Evolutionary conservation across 1,284 basidiomycete species (phyloP), one percentile per base, ranked within the genome.

Genomic region (Trichosporon ovoides): DNA sequence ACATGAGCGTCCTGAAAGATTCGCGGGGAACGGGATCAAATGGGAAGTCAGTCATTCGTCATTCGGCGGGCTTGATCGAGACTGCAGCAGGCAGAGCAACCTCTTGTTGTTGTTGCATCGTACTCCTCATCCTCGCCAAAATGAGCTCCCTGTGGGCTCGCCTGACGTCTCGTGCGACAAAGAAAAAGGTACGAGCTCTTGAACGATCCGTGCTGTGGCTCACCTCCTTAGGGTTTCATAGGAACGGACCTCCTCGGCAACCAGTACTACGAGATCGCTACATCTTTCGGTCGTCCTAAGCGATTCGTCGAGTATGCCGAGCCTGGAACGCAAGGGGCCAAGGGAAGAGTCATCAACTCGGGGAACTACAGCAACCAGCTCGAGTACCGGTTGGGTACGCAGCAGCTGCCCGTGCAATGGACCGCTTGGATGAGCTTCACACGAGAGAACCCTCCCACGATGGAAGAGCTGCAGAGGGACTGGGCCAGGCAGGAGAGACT

Each of bases 351-450:
- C 28, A 36, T 36, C 49, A 51, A 20, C 6, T 36, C 34, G 38
- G 28, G 43, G 10, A 48, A 48, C 28, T 48, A 53, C 38, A 9
- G 11, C 37, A 36, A 36, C 28, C 22, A 24, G 3, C 38, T 38
- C 16, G 69, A 70, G 36, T 72, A 70, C 53, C 61, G 67, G 11
- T 36, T 52, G 2, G 69, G 68, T 14, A 63, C 62, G n/a, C 60
- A 66, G 35, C 61, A 69, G 53, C 59, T 72, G 20, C 70, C 70
- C 20, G 70, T 70, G 3, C 70, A 72, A 60, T 72, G 70, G 70
- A 65, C 65, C 31, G 59, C 69, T 36, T 72, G 70, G 68, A 56
- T 59, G 67, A 52, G 38, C 38, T 69, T 69, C 50, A 76, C 74
- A 20, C 72, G 74, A 18, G 20, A 62, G 2, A 40, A 62, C n/a